These are phyloP conservation scores for Nicotiana rustica DNA, from an alignment of 305 asterid genomes.

Conservation along the genomic window DNA sequence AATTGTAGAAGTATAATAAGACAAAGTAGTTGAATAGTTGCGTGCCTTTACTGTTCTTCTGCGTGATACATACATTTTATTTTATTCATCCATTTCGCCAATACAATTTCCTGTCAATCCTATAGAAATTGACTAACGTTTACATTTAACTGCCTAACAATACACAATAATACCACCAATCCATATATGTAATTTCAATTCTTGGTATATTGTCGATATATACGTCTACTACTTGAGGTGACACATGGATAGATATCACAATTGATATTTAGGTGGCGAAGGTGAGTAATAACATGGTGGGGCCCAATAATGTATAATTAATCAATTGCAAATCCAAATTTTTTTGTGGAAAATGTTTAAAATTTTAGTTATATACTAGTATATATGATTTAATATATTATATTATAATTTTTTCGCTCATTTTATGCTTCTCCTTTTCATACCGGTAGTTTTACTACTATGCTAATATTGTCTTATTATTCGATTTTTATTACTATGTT, in stretches of 20 bases:
- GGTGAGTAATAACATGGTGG: not conserved
- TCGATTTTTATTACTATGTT: no score
- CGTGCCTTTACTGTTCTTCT: slow-evolving; percentile 68
- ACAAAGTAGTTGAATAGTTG: slow-evolving; percentile 51
- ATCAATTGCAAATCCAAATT: no score
- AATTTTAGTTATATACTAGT: no score
- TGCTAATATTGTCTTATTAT: no score
- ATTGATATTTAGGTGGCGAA: not conserved
- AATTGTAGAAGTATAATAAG: slow-evolving; percentile 36
- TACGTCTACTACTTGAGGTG: slow-evolving; percentile 33
- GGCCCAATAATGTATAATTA: not conserved
- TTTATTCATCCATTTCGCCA: slow-evolving; percentile 24
- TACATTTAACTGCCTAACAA: not conserved
- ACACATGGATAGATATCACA: slow-evolving; percentile 30
- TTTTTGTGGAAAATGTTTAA: no score
- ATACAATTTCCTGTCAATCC: slow-evolving; percentile 44
- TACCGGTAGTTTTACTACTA: no score
- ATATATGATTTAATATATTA: no score
- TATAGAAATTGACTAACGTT: slow-evolving; percentile 41
- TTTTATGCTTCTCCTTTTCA: no score
- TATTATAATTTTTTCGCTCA: no score
- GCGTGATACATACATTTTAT: slow-evolving; percentile 35
- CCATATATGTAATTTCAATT: slow-evolving; percentile 50
- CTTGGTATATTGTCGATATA: slow-evolving; percentile 50
- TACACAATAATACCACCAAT: slow-evolving; percentile 25